Evolutionary conservation across 108 stramenopile species (phyloP).

Genomic region (Nitzschia palea): DNA sequence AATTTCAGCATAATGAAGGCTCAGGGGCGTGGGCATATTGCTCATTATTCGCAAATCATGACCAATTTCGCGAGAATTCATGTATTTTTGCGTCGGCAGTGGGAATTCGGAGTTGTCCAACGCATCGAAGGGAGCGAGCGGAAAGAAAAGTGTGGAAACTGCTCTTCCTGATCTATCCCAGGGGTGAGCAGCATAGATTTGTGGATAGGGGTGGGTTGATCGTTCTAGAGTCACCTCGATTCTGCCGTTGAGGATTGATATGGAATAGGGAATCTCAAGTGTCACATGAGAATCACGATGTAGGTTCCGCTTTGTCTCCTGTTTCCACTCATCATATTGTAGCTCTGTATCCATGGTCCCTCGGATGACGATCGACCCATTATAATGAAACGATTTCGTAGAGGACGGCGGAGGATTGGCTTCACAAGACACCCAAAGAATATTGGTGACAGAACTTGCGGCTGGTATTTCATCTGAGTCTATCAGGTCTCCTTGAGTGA

Average conservation of each 20-base stretch:
- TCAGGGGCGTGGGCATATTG: slow-evolving; percentile 5
- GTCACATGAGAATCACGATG: slow-evolving; percentile 20
- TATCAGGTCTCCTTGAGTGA: neutral
- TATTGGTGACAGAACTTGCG: neutral
- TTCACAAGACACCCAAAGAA: neutral
- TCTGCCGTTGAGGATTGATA: slow-evolving; percentile 32
- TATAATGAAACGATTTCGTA: neutral
- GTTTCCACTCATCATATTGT: slow-evolving; percentile 21
- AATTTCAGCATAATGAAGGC: slow-evolving; percentile 18
- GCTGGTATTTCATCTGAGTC: neutral
- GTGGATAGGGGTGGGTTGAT: slow-evolving; percentile 33
- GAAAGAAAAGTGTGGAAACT: slow-evolving; percentile 35
- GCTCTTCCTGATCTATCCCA: slow-evolving; percentile 21
- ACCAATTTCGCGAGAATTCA: slow-evolving; percentile 19
- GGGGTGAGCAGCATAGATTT: slow-evolving; percentile 19
- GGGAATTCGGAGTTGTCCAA: slow-evolving; percentile 11
- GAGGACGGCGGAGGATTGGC: neutral
- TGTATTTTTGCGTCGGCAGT: slow-evolving; percentile 25
- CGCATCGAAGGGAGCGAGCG: slow-evolving; percentile 13
- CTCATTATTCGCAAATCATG: slow-evolving; percentile 38
- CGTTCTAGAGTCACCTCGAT: slow-evolving; percentile 31
- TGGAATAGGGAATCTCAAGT: slow-evolving; percentile 37
- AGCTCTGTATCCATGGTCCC: slow-evolving; percentile 31
- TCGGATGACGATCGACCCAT: slow-evolving; percentile 25
- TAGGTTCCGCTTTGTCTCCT: slow-evolving; percentile 22